A percentile compares a stretch with the other conserved stretches of the same genome.
These are phyloP conservation scores for Ustilago nuda DNA, from an alignment of 1,284 basidiomycete species.

Conservation along the genomic window DNA sequence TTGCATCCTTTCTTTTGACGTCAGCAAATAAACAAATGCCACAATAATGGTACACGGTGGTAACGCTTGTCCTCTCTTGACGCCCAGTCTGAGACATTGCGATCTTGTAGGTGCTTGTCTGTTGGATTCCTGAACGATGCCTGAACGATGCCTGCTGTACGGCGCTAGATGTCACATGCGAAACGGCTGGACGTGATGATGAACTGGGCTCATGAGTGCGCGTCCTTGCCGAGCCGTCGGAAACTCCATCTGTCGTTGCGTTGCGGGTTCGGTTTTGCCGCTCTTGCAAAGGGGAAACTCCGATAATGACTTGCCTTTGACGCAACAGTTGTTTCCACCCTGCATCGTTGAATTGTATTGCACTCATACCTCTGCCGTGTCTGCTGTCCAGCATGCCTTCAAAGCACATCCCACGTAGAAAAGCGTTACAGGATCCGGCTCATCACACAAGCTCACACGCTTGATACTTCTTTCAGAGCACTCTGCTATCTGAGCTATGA, in stretches of 20 bases:
- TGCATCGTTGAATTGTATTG: too few species aligned
- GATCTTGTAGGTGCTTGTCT: too few species aligned
- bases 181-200: neutral
- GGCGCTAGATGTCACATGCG: neutral
- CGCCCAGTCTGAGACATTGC: neutral
- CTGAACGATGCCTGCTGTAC: neutral
- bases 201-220: neutral
- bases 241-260: neutral
- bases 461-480: neutral
- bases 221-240: neutral
- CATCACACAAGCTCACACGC: neutral
- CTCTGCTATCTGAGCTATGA: neutral
- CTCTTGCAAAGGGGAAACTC: too few species aligned
- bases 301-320: too few species aligned
- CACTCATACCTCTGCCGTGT: too few species aligned
- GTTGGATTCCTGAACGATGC: too few species aligned
- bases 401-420: too few species aligned
- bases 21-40: constrained; percentile 18
- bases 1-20: neutral
- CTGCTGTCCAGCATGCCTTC: too few species aligned
- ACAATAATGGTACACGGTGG: neutral
- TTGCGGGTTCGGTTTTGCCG: too few species aligned
- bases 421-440: too few species aligned
- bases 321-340: too few species aligned
- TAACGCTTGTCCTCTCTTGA: neutral